These are phyloP conservation scores for Aspergillus spinulosporus DNA, from an alignment of 2,329 filamentous ascomycete species.

Conservation along the genomic window DNA sequence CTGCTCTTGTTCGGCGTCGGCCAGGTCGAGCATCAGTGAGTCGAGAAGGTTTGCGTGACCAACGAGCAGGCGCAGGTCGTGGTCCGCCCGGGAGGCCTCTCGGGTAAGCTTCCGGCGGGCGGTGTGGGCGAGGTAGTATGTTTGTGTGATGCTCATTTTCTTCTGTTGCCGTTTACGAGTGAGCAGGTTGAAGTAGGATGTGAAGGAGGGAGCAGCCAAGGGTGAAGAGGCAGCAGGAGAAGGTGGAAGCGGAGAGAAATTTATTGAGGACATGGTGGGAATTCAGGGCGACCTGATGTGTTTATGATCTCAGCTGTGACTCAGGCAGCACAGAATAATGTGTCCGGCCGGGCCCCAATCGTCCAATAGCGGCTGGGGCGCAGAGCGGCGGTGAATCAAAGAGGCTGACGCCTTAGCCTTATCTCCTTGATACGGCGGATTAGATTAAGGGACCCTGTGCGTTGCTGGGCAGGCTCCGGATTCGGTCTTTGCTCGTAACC, in stretches of 20 bases:
- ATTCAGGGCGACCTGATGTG: constrained; percentile 23
- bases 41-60: constrained; percentile 98
- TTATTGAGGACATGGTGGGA: constrained; percentile 27
- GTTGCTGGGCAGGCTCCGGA: not conserved
- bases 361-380: constrained; percentile 28
- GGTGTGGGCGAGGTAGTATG: constrained; percentile 97
- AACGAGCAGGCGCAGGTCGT: constrained; percentile 92
- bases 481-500: constrained; percentile 1
- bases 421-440: constrained; percentile 10
- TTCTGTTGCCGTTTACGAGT: constrained; percentile 57
- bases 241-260: constrained; percentile 2
- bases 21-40: constrained; percentile 85
- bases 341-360: constrained; percentile 21
- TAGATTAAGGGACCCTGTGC: constrained; percentile 1
- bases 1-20: constrained; percentile 91
- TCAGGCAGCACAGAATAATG: constrained; percentile 25
- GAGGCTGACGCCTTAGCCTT: constrained; percentile 17
- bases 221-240: constrained; percentile 8
- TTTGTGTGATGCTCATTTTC: constrained; percentile 97
- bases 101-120: constrained; percentile 92
- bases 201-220: constrained; percentile 27
- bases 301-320: constrained; percentile 33
- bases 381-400: constrained; percentile 31
- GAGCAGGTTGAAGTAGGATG: constrained; percentile 45
- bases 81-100: constrained; percentile 86